Evolutionary conservation across 345 rosid species (phyloP), one percentile per base, ranked within the genome.

Genomic region (Eucalyptus erythrocorys): DNA sequence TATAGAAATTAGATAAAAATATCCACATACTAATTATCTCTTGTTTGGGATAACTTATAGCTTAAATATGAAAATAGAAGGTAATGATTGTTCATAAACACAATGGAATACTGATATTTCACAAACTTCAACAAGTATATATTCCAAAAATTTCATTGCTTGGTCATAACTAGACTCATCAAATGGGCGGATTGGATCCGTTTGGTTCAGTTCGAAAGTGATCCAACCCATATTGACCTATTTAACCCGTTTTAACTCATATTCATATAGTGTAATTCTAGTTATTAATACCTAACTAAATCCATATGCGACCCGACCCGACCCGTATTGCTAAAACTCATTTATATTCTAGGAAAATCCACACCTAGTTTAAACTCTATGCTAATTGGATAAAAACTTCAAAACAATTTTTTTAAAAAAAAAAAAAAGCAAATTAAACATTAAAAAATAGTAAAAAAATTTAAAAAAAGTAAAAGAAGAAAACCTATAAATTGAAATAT

Each of bases 231-330:
- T 50, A 50, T 50, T 50, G 8, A 50, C 8, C 0, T 50, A 17
- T 17, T 16, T 50, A 50, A 50, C 0, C 53, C 2, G 0, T 16
- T 50, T 50, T 50, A 50, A 50, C 8, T 1, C 1, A 50, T 50
- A 50, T 50, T 3, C 53, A 50, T 17, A 2, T 50, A 6, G 2
- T 50, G 53, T 50, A 50, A 17, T 16, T 17, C 22, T 50, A 50
- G 22, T 50, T 4, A 50, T 16, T 0, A 50, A 50, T 50, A 50
- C 0, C 0, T 4, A 3, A 17, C 53, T 50, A 6, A 50, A 50
- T 17, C 22, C 0, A 17, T 17, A 1, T 2, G 1, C 2, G 1
- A 50, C 53, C 2, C 1, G 0, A 50, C 22, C 2, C 22, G 0
- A 50, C 0, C 0, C 1, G 2, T 50, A 50, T 50, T 50, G 1